Percentiles rank a stretch among this genome's conserved stretches.
These are phyloP conservation scores for Lachnellula suecica DNA, from an alignment of 2,329 filamentous ascomycete genomes.

Conservation along the genomic window DNA sequence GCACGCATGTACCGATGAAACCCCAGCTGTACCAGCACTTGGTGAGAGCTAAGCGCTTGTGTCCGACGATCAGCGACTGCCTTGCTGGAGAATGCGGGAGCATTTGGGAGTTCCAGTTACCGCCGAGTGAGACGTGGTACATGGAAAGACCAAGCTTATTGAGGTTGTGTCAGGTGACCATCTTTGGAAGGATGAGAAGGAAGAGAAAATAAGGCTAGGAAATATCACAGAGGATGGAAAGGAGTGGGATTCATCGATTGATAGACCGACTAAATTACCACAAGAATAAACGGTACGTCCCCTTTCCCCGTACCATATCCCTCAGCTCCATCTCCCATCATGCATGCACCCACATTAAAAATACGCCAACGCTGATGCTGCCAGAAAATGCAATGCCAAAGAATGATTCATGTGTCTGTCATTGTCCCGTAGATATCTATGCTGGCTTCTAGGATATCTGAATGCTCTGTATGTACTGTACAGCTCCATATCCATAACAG, in stretches of 20 bases:
- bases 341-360: background rate
- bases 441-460: too few species aligned
- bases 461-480: too few species aligned
- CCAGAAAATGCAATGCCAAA: too few species aligned
- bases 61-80: too few species aligned
- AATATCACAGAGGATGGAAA: background rate
- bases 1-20: too few species aligned
- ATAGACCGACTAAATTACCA: background rate
- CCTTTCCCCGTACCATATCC: too few species aligned
- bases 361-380: constrained; percentile 5
- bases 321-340: background rate
- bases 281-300: background rate
- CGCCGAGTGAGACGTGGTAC: background rate
- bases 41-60: too few species aligned
- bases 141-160: background rate
- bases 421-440: too few species aligned
- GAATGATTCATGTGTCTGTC: too few species aligned
- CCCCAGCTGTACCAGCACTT: background rate
- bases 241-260: background rate
- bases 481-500: too few species aligned
- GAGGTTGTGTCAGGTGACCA: background rate
- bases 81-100: background rate
- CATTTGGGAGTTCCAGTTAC: background rate
- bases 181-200: background rate
- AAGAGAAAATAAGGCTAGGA: background rate